A percentile compares a stretch with the other conserved stretches of the same genome.
Evolutionary conservation across 306 rosid genomes (phyloP).

Genomic region (Begonia peltatifolia): DNA sequence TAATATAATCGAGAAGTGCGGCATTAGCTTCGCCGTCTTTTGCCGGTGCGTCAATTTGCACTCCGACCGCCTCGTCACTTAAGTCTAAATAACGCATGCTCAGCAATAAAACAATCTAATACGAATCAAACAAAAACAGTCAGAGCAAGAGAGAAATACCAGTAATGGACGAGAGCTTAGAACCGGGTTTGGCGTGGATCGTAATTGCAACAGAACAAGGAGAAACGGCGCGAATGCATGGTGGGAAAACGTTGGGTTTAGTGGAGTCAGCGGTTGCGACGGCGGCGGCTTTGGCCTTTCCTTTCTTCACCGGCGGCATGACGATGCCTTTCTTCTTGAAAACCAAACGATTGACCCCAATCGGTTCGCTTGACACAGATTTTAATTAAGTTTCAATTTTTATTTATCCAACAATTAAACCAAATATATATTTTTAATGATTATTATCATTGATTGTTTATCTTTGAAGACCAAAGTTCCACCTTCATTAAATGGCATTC

Average conservation of each 20-base stretch:
- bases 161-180: conserved; percentile 73
- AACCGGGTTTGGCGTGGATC: conserved; percentile 92
- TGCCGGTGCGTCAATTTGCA: conserved; percentile 83
- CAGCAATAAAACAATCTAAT: too few species aligned
- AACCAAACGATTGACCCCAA: too few species aligned
- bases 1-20: conserved; percentile 64
- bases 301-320: conserved; percentile 72
- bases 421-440: too few species aligned
- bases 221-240: conserved; percentile 57
- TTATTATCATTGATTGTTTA: too few species aligned
- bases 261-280: conserved; percentile 16
- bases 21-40: conserved; percentile 96
- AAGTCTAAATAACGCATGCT: conserved; percentile 24
- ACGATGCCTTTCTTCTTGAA: too few species aligned
- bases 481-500: too few species aligned
- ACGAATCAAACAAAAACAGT: neutral
- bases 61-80: conserved; percentile 70
- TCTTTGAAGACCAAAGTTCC: too few species aligned
- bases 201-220: conserved; percentile 80
- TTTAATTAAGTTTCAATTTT: too few species aligned
- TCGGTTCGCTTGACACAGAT: too few species aligned
- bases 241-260: conserved; percentile 28
- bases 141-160: conserved; percentile 19
- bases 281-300: conserved; percentile 34
- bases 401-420: too few species aligned